Conservation (phyloP, 2,329 filamentous ascomycete genomes). For the Colletotrichum falcatum region DNA sequence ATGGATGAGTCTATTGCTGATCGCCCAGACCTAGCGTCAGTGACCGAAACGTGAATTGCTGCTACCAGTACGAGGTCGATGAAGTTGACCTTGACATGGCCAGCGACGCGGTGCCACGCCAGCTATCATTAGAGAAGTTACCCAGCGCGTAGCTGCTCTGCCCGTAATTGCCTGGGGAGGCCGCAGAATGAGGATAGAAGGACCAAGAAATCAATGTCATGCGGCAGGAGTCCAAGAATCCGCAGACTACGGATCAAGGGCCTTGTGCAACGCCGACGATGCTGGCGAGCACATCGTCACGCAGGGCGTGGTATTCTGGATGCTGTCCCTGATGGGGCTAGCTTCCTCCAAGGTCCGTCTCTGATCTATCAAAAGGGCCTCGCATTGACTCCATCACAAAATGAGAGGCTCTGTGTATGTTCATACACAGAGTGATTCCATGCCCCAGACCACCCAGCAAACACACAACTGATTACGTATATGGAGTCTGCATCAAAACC, state of each 20-base stretch:
- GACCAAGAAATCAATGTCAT: constrained; percentile 57
- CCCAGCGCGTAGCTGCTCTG: constrained; percentile 70
- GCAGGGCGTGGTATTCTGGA: constrained; percentile 50
- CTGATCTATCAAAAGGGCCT: constrained; percentile 38
- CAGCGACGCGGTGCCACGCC: neutral
- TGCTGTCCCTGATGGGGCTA: constrained; percentile 46
- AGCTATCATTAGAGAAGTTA: constrained; percentile 64
- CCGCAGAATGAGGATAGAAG: constrained; percentile 66
- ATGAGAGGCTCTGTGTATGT: too few species aligned
- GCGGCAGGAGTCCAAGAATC: constrained; percentile 57
- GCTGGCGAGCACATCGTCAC: constrained; percentile 60
- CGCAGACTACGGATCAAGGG: constrained; percentile 60
- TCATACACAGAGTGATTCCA: too few species aligned
- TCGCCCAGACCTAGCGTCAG: too few species aligned
- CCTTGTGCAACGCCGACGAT: constrained; percentile 59
- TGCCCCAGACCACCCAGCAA: too few species aligned
- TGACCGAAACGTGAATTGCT: too few species aligned
- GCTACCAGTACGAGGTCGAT: too few species aligned
- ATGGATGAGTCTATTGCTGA: too few species aligned
- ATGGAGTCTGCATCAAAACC: too few species aligned
- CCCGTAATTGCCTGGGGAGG: constrained; percentile 66
- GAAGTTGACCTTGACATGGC: too few species aligned
- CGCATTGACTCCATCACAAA: constrained; percentile 54
- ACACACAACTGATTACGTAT: too few species aligned
- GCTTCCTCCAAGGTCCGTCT: too few species aligned